phyloP scores from a whole-genome alignment of 192 early-diverging fungal genomes.

The Backusella circina region DNA sequence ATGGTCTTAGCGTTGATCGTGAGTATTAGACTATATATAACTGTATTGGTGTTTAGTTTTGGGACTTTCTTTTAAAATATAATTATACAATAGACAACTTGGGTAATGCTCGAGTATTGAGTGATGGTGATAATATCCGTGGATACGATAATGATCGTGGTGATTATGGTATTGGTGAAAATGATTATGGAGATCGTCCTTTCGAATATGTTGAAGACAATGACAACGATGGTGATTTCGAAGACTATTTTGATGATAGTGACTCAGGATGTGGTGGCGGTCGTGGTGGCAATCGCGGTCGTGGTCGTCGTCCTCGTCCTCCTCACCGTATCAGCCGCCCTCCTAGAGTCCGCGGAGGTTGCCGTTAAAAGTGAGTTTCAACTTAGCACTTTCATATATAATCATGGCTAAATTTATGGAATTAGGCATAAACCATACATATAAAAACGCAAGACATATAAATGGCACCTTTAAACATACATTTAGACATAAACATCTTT shows the following conservation, averaged over 20 bases:
- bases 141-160: neutral
- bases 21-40: neutral
- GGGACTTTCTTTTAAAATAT: neutral
- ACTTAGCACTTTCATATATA: neutral
- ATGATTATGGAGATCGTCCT: neutral
- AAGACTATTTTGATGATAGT: neutral
- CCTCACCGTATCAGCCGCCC: neutral
- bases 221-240: neutral
- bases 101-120: neutral
- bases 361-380: neutral
- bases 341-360: neutral
- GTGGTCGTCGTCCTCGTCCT: neutral
- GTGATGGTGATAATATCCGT: neutral
- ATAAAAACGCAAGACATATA: neutral
- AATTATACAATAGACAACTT: neutral
- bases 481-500: neutral
- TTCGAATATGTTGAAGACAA: neutral
- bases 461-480: neutral
- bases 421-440: neutral
- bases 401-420: neutral
- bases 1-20: neutral
- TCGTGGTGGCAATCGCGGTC: no score
- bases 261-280: neutral
- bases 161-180: neutral
- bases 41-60: neutral